Evolutionary conservation across 2,329 filamentous ascomycete species (phyloP).

Genomic region (Shiraia sp.): DNA sequence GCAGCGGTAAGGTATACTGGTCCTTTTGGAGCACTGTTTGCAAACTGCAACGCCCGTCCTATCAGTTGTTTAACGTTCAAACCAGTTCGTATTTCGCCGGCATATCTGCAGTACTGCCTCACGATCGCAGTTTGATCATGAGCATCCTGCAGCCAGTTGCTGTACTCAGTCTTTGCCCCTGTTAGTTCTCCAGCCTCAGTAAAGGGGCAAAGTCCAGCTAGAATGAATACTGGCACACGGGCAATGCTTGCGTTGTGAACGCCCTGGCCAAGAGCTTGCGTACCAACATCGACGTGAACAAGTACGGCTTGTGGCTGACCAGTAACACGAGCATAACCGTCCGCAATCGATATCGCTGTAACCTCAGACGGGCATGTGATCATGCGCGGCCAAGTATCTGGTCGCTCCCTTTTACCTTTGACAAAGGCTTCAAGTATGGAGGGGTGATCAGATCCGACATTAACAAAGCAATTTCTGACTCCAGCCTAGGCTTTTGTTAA

Average conservation of each 20-base stretch:
- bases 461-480: conserved; percentile 21
- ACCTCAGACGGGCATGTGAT: conserved; percentile 23
- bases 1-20: conserved; percentile 22
- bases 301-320: conserved; percentile 73
- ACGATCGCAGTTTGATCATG: conserved; percentile 49
- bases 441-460: conserved; percentile 28
- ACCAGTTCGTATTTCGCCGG: conserved; percentile 31
- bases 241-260: conserved; percentile 59
- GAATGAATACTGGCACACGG: conserved; percentile 42
- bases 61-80: conserved; percentile 33
- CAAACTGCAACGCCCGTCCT: conserved; percentile 30
- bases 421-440: conserved; percentile 26
- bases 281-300: conserved; percentile 73
- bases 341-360: conserved; percentile 20
- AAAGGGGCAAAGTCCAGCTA: conserved; percentile 51
- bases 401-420: conserved; percentile 19
- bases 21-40: conserved; percentile 26
- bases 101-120: conserved; percentile 36
- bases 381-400: conserved; percentile 12
- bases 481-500: conserved; percentile 5
- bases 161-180: conserved; percentile 43
- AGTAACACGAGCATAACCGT: conserved; percentile 51
- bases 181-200: conserved; percentile 51
- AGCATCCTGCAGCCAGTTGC: conserved; percentile 51
- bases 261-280: conserved; percentile 71